Conservation (phyloP, 164 flowering plant genomes). For the Cinnamomum micranthum region DNA sequence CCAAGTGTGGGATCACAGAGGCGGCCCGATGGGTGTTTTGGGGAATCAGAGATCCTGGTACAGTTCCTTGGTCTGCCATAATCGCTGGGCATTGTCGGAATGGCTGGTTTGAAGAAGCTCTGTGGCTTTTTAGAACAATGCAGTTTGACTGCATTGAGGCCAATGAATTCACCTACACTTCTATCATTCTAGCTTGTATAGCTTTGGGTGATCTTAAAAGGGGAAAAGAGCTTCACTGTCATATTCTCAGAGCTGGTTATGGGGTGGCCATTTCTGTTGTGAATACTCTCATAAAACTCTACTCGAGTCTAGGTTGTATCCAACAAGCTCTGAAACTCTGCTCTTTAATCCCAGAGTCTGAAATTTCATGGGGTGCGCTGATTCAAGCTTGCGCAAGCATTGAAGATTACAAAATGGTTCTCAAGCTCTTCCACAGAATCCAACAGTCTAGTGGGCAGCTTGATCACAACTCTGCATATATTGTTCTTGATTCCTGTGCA, state of each 20-base stretch:
- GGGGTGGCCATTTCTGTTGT: constrained; percentile 18
- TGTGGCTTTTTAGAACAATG: constrained; percentile 23
- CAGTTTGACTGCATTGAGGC: constrained; percentile 17
- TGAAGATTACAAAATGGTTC: constrained; percentile 17
- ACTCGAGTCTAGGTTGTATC: constrained; percentile 18
- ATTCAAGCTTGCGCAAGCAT: constrained; percentile 18
- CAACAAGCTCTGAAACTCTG: constrained; percentile 24
- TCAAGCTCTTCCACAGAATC: constrained; percentile 18
- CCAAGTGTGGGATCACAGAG: constrained; percentile 29
- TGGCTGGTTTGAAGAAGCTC: constrained; percentile 19
- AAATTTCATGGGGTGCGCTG: constrained; percentile 21
- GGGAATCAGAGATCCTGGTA: constrained; percentile 20
- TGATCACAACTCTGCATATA: constrained; percentile 12
- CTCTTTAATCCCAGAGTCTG: constrained; percentile 17
- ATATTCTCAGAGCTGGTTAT: constrained; percentile 23
- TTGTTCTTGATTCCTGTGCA: constrained; percentile 21
- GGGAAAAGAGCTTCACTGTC: constrained; percentile 24
- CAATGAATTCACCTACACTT: constrained; percentile 28
- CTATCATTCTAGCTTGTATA: constrained; percentile 27
- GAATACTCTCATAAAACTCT: constrained; percentile 23
- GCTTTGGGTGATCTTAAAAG: constrained; percentile 20
- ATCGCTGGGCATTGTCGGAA: constrained; percentile 24
- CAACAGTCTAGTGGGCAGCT: constrained; percentile 21
- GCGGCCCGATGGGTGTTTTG: constrained; percentile 26
- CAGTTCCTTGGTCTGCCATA: constrained; percentile 34